Percentiles rank a stretch among this genome's conserved stretches.
Conservation (phyloP, 2,329 filamentous ascomycete genomes). For the Aspergillus tubingensis region DNA sequence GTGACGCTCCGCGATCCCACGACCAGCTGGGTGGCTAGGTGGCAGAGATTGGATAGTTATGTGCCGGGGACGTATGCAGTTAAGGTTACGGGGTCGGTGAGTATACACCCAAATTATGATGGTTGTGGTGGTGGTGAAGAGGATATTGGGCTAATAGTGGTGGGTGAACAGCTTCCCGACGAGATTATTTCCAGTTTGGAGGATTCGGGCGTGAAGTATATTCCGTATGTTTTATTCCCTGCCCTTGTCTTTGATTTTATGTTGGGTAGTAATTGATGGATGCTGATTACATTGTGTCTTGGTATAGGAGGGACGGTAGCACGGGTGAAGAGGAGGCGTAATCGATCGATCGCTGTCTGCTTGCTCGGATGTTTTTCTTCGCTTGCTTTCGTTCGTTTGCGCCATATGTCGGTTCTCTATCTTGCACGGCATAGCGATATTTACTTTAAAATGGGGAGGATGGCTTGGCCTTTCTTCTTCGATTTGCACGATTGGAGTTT, state of each 20-base stretch:
- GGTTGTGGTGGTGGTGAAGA: neutral
- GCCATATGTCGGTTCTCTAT: neutral
- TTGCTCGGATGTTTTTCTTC: neutral
- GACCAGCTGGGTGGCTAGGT: conserved; percentile 92
- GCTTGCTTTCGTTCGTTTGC: neutral
- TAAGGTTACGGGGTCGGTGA: conserved; percentile 81
- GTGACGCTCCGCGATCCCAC: conserved; percentile 81
- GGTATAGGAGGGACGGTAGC: conserved; percentile 47
- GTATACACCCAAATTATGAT: conserved; percentile 24
- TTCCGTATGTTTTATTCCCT: conserved; percentile 50
- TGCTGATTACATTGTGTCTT: conserved; percentile 12
- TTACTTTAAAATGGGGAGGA: neutral
- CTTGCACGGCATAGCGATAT: neutral
- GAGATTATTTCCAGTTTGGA: conserved; percentile 59
- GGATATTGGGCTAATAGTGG: neutral
- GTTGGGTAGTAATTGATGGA: neutral
- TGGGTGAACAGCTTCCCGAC: conserved; percentile 51
- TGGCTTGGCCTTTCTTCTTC: neutral
- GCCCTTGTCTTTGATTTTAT: neutral
- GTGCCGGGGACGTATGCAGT: conserved; percentile 88
- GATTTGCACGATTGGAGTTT: conserved; percentile 7
- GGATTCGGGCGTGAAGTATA: conserved; percentile 62
- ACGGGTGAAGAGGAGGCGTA: conserved; percentile 47
- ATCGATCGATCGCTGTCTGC: neutral
- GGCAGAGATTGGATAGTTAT: conserved; percentile 88